Evolutionary conservation across 1,139 yeast species (phyloP).

Genomic region (Hyphopichia buzzinii): DNA sequence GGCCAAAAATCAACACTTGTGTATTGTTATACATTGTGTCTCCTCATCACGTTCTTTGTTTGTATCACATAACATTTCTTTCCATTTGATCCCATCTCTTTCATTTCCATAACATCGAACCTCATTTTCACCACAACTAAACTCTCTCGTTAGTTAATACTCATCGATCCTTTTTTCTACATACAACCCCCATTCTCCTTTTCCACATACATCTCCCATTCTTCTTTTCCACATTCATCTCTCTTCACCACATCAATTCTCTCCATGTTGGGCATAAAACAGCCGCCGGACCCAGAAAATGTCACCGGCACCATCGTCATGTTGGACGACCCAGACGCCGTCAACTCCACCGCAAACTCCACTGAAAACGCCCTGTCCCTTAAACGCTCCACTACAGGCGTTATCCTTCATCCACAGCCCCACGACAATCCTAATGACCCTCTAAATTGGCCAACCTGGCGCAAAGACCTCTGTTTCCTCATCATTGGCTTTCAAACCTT

Average conservation of each 20-base stretch:
- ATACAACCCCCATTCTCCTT: no score
- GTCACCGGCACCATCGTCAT: slow-evolving; percentile 50
- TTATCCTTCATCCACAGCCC: slow-evolving; percentile 71
- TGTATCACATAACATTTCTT: no score
- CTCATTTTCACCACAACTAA: no score
- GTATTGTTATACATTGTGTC: no score
- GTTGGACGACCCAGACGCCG: slow-evolving; percentile 25
- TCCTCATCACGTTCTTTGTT: no score
- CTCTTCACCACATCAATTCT: no score
- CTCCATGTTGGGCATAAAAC: slow-evolving; percentile 42
- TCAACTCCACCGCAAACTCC: slow-evolving; percentile 8
- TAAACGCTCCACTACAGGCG: slow-evolving; percentile 49
- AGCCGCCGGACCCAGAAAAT: slow-evolving; percentile 33
- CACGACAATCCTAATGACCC: slow-evolving; percentile 77
- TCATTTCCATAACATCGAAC: no score
- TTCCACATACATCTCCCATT: neutral
- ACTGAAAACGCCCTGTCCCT: slow-evolving; percentile 17
- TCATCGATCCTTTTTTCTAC: no score
- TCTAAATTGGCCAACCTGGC: slow-evolving; percentile 66
- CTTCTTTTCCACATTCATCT: no score
- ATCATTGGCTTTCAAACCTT: slow-evolving; percentile 59
- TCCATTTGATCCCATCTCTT: no score
- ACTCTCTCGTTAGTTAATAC: no score
- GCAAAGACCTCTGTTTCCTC: slow-evolving; percentile 51
- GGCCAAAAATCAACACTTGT: no score